phyloP scores from a whole-genome alignment of 2,329 filamentous ascomycete species.

The Talaromyces sp. region DNA sequence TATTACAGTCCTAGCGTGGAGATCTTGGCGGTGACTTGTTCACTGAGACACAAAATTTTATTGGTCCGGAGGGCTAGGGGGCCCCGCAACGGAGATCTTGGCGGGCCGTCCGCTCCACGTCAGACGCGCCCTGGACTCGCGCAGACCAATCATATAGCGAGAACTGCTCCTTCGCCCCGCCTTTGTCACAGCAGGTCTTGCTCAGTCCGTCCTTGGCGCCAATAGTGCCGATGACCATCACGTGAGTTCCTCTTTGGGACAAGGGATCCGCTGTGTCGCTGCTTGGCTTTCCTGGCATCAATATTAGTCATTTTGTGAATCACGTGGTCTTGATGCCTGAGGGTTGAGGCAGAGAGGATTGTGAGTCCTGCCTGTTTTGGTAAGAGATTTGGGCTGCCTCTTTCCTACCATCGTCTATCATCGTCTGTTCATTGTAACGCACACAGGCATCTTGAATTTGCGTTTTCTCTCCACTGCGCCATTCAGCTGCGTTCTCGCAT shows the following conservation, averaged over 20 bases:
- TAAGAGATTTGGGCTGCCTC: background rate
- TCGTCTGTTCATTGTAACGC: too few relatives aligned
- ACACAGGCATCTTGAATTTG: too few relatives aligned
- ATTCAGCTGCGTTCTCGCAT: background rate
- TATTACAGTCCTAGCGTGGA: background rate
- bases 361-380: background rate
- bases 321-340: background rate
- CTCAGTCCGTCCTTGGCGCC: background rate
- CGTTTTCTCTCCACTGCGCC: background rate
- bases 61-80: background rate
- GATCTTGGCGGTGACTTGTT: background rate
- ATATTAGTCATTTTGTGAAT: background rate
- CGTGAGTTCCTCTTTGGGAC: background rate
- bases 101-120: background rate
- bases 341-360: too few relatives aligned
- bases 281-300: background rate
- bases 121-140: background rate
- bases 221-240: background rate
- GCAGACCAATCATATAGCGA: background rate
- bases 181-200: background rate
- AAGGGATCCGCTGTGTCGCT: background rate
- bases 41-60: background rate
- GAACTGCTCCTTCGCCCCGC: background rate
- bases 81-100: background rate
- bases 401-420: too few relatives aligned